Percentiles rank a stretch among this genome's conserved stretches.
phyloP scores from a whole-genome alignment of 768 basidiomycete species.

The Jaapia argillacea region DNA sequence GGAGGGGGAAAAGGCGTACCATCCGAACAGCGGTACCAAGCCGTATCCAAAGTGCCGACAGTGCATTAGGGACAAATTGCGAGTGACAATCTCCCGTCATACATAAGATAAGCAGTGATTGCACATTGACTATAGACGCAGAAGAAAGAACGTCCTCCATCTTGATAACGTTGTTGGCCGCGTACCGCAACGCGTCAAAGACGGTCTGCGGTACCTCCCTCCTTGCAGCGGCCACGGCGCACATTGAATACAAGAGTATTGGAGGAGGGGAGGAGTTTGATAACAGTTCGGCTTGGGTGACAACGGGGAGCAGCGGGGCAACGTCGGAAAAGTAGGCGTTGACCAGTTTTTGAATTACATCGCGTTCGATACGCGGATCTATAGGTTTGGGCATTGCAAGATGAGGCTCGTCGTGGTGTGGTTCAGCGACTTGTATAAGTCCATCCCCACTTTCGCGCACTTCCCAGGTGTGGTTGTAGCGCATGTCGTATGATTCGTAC shows the following conservation, averaged over 20 bases:
- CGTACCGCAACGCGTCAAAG: constrained; percentile 84
- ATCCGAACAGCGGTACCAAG: constrained; percentile 87
- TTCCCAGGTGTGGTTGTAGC: constrained; percentile 84
- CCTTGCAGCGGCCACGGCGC: constrained; percentile 81
- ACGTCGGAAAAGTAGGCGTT: constrained; percentile 91
- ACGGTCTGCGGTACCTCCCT: constrained; percentile 75
- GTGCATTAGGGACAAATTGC: constrained; percentile 74
- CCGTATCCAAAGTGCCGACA: constrained; percentile 81
- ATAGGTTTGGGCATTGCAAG: constrained; percentile 47
- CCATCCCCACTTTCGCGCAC: constrained; percentile 80
- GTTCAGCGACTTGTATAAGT: constrained; percentile 72
- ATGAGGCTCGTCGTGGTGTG: constrained; percentile 44
- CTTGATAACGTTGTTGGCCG: constrained; percentile 82
- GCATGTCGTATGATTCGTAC: constrained; percentile 81
- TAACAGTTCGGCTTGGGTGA: constrained; percentile 84
- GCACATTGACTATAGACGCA: constrained; percentile 77
- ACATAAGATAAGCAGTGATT: constrained; percentile 75
- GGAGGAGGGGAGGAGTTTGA: constrained; percentile 62
- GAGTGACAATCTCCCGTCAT: constrained; percentile 91
- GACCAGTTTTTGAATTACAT: constrained; percentile 70
- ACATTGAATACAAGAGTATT: constrained; percentile 87
- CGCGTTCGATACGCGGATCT: constrained; percentile 67
- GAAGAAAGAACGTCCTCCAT: constrained; percentile 87
- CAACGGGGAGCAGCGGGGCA: constrained; percentile 80
- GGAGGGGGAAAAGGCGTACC: constrained; percentile 38